A percentile compares a stretch with the other conserved stretches of the same genome.
phyloP scores from a whole-genome alignment of 2,329 filamentous ascomycete genomes.

The Aspergillus sp. region DNA sequence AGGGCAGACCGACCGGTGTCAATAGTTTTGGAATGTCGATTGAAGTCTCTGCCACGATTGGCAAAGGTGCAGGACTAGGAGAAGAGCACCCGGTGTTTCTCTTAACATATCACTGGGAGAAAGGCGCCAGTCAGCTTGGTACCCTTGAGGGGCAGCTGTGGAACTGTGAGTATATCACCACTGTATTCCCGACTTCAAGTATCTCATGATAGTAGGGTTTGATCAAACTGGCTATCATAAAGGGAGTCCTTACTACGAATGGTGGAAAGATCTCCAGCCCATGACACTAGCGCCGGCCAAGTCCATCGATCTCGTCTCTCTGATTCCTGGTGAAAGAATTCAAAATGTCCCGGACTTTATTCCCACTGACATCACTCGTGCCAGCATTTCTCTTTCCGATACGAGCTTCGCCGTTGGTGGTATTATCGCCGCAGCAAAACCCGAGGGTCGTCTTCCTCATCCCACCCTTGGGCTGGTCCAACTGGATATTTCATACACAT shows the following conservation, averaged over 20 bases:
- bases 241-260: neutral
- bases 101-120: neutral
- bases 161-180: too few species aligned
- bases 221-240: neutral
- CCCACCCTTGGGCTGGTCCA: too few species aligned
- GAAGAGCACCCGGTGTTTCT: neutral
- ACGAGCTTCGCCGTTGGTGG: neutral
- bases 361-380: neutral
- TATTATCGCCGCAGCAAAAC: neutral
- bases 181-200: too few species aligned
- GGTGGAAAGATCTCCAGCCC: neutral
- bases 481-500: too few species aligned
- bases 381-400: neutral
- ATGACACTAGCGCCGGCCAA: neutral
- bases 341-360: neutral
- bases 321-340: neutral
- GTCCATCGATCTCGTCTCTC: neutral
- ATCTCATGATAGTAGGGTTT: neutral
- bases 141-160: neutral
- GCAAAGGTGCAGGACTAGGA: neutral
- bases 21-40: too few species aligned
- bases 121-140: neutral
- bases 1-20: too few species aligned
- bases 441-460: neutral
- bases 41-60: neutral